These are phyloP conservation scores for Aspergillus vadensis DNA, from an alignment of 2,329 filamentous ascomycete species.

Conservation along the genomic window DNA sequence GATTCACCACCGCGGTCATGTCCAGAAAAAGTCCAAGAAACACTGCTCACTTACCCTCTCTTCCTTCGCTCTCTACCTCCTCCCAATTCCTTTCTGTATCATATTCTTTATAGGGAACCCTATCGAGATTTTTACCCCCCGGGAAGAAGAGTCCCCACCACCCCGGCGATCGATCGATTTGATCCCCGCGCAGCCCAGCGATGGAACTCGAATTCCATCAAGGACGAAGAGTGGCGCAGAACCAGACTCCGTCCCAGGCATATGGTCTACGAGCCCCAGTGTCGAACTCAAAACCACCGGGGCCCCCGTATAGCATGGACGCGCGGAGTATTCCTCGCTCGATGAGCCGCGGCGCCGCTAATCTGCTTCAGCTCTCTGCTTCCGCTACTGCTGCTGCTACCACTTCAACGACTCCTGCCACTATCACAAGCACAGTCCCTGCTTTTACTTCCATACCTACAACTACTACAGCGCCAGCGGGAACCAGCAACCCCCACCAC, in stretches of 20 bases:
- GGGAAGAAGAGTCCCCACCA: neutral
- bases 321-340: slow-evolving; percentile 6
- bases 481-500: neutral
- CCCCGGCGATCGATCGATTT: neutral
- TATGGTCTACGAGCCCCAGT: slow-evolving; percentile 1
- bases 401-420: too few relatives aligned
- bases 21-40: neutral
- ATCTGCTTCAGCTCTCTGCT: neutral
- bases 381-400: neutral
- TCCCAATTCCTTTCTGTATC: neutral
- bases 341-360: slow-evolving; percentile 1
- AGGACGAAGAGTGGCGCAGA: slow-evolving; percentile 1
- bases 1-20: neutral
- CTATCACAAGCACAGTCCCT: too few relatives aligned
- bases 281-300: slow-evolving; percentile 4
- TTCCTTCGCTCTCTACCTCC: neutral
- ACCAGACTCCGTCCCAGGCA: neutral
- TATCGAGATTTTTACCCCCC: neutral
- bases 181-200: neutral
- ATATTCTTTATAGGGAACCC: neutral
- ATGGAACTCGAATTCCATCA: neutral
- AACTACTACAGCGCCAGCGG: neutral
- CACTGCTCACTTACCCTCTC: neutral
- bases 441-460: neutral
- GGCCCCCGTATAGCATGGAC: slow-evolving; percentile 3